Evolutionary conservation across 805 yeast genomes (phyloP), one percentile per base, ranked within the genome.

Genomic region (Lipomyces anomalus): DNA sequence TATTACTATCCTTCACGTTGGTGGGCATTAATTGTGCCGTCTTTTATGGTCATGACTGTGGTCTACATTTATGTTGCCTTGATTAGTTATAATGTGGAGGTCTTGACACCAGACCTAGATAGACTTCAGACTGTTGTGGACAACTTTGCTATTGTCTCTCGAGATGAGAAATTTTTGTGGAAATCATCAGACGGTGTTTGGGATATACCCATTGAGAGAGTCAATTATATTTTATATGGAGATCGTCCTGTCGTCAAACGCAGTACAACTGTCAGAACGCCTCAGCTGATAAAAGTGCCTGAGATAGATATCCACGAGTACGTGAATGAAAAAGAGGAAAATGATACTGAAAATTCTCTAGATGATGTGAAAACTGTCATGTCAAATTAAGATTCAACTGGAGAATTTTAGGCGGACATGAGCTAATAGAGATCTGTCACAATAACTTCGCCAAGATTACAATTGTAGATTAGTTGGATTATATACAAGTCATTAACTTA

Each of bases 11-110:
- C 97, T 0, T 84, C 90, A 26, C 72, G 94, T 54, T 84, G 89
- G 80, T 92, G 97, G 98, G 81, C 95, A 1, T 61, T 84, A 29
- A 84, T 86, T 1, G 63, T 84, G 2, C 95, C 96, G 3, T 71
- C 85, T 11, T 77, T 76, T 53, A 71, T 82, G 4, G 65, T 90
- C 24, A 78, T 85, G 72, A 62, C 72, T 7, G 80, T 89, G 87
- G 65, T 80, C 16, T 88, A 77, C 59, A 75, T 74, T 0, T 90
- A 89, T 61, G 68, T 83, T 1, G 85, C 80, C 6, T 64, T 89
- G 35, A 79, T 80, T 1, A 63, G 79, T 34, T 87, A 83, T 68
- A 84, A 85, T 56, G 75, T 78, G n/a, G 97, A 90, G 60, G 73
- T 79, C 13, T 71, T 79, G 55, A 82, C 95, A 0, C 68, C 73